These are phyloP conservation scores for Colletotrichum chlorophyti DNA, from an alignment of 2,329 filamentous ascomycete genomes.

Conservation along the genomic window DNA sequence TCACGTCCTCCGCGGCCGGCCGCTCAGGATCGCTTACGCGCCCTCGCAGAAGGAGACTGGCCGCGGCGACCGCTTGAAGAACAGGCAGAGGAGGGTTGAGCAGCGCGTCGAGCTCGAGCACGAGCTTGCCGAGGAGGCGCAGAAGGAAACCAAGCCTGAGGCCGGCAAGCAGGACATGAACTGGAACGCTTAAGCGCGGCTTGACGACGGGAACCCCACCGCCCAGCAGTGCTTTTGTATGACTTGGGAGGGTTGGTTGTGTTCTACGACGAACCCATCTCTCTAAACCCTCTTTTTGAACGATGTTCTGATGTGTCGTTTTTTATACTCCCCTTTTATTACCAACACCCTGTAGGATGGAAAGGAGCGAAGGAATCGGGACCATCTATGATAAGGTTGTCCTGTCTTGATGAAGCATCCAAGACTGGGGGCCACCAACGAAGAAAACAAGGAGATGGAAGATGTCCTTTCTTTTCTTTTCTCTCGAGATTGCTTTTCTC, in stretches of 20 bases:
- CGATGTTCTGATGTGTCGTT: background rate
- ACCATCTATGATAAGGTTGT: too few relatives aligned
- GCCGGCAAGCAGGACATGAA: constrained; percentile 26
- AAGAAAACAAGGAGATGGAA: too few relatives aligned
- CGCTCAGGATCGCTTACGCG: constrained; percentile 71
- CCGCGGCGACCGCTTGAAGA: background rate
- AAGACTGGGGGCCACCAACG: too few relatives aligned
- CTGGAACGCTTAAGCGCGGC: constrained; percentile 16
- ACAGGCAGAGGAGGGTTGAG: background rate
- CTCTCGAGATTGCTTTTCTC: too few relatives aligned
- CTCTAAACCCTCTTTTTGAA: background rate
- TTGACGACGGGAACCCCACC: background rate
- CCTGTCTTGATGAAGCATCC: too few relatives aligned
- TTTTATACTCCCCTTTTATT: background rate
- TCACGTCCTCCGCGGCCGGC: constrained; percentile 69
- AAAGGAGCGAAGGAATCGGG: too few relatives aligned
- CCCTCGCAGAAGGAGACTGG: constrained; percentile 5
- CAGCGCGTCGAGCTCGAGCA: background rate
- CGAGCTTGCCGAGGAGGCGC: constrained; percentile 18
- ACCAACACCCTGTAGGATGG: too few relatives aligned
- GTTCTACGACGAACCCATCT: background rate
- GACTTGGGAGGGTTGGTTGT: background rate
- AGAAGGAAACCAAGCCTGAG: constrained; percentile 20
- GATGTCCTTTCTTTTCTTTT: too few relatives aligned
- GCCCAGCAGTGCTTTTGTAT: background rate